A percentile compares a stretch with the other conserved stretches of the same genome.
Evolutionary conservation across 192 early-diverging fungal species (phyloP).

Genomic region (Thoreauomyces humboldtii): DNA sequence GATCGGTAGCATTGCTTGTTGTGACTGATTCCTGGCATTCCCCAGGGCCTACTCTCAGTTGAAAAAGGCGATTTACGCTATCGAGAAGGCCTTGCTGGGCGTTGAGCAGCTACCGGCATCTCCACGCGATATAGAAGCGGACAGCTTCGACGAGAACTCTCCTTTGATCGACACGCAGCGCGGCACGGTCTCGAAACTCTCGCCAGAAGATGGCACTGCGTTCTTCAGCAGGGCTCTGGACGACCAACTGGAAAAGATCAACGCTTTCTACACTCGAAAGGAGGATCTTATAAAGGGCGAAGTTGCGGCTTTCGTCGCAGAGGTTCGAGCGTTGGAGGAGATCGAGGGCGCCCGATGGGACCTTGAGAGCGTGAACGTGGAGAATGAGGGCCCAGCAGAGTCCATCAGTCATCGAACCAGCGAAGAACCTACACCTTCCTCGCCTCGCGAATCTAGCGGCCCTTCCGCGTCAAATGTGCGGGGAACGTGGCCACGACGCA

Average conservation of each 20-base stretch:
- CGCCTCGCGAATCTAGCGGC: too few species aligned
- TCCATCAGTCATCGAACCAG: neutral
- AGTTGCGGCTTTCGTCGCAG: conserved; percentile 59
- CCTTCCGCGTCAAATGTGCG: too few species aligned
- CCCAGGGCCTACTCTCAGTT: conserved; percentile 40
- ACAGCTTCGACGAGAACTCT: conserved; percentile 6
- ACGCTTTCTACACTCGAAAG: conserved; percentile 77
- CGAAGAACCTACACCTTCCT: conserved; percentile 4
- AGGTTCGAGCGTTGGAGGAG: conserved; percentile 45
- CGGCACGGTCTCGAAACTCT: conserved; percentile 8
- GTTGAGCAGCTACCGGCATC: conserved; percentile 31
- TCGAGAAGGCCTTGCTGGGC: conserved; percentile 48
- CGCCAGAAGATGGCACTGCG: conserved; percentile 25
- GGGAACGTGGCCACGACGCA: conserved; percentile 22
- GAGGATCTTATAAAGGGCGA: conserved; percentile 73
- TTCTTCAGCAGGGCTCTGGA: conserved; percentile 76
- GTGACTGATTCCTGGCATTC: neutral
- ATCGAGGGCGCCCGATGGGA: conserved; percentile 1
- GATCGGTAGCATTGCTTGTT: neutral
- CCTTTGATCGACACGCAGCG: conserved; percentile 29
- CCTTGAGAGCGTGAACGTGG: neutral
- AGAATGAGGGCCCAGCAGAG: neutral
- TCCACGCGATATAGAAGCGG: conserved; percentile 35
- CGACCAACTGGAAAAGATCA: conserved; percentile 80
- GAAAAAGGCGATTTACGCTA: conserved; percentile 50